phyloP scores from a whole-genome alignment of 164 flowering plant species.

The Vitis rupestris region DNA sequence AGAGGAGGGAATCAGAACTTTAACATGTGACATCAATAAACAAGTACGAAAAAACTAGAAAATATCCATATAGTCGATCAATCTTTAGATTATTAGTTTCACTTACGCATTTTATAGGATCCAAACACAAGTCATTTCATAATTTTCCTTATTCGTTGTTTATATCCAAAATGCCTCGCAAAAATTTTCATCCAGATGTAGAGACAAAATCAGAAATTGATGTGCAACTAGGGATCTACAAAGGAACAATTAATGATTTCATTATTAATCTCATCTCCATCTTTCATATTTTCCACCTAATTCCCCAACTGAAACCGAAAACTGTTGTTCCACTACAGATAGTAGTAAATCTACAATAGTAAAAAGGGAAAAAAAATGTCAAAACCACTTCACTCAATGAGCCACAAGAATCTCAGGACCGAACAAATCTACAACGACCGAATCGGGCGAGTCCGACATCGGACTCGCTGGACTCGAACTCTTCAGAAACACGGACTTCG shows the following conservation, averaged over 20 bases:
- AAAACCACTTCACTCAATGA: conserved; percentile 7
- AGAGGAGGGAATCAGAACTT: too few relatives aligned
- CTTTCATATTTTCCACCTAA: conserved; percentile 2
- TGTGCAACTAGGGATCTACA: background rate
- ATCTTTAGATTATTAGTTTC: background rate
- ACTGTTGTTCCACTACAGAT: conserved; percentile 1
- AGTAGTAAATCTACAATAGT: conserved; percentile 14
- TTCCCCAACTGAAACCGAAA: background rate
- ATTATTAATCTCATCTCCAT: conserved; percentile 6
- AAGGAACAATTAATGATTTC: conserved; percentile 4
- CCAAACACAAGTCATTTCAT: background rate
- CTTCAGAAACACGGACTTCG: conserved; percentile 9
- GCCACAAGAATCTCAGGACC: conserved; percentile 14
- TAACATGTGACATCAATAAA: background rate
- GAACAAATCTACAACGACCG: conserved; percentile 12
- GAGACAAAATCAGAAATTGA: background rate
- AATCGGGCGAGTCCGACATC: conserved; percentile 14
- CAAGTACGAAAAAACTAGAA: background rate
- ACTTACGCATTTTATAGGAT: background rate
- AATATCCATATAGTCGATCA: background rate
- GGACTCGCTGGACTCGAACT: conserved; percentile 5
- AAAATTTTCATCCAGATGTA: background rate
- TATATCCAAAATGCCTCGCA: background rate
- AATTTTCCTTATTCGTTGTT: background rate
- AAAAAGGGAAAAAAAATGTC: background rate